Base-by-base conservation (phyloP, 345 rosid genomes). In the Carallia brachiata region DNA sequence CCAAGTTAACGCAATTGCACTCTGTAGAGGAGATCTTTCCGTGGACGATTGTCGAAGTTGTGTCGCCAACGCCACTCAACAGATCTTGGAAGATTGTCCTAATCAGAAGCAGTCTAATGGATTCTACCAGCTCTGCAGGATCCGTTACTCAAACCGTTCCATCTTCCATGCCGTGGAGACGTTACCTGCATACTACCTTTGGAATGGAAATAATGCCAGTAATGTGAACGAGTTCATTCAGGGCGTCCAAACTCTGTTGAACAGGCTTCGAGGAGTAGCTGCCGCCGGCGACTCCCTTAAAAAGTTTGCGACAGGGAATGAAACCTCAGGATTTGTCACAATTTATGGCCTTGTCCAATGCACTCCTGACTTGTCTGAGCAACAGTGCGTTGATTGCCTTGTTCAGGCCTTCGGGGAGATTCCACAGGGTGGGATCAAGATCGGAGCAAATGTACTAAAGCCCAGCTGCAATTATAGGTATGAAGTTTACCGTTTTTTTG, bases 241-340 rank as follows among this genome's bases (percentile, higher is more conserved):
- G 28, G 64, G 52, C 0, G 48, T 78, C 58, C 52, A 47, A 7
- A 53, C 4, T 2, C 34, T 84, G 23, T 32, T 83, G 64, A 19
- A 63, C 1, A 37, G 57, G 32, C 83, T 80, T 19, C 70, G 62
- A 62, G 70, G 7, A 2, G 37, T 2, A 40, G 77, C 87, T 1
- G 77, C 73, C 1, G 60, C 72, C 17, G 79, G 82, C 4, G 79
- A 73, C 30, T 44, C 76, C 4, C 55, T 66, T 2, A 67, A 80
- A 52, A 86, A 84, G 59, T 88, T 76, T 18, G 89, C 90, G 0
- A 63, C 77, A 0, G 84, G 84, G 7, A 63, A 64, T 8, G 4
- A 59, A 0, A 67, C 44, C 2, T 69, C 47, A 0, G 73, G 23
- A 1, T 77, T 13, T 89, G 73, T 9, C 23, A 23, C 23, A 23